Conservation (phyloP, 1,284 basidiomycete species). For the Paramarasmius palmivorus region DNA sequence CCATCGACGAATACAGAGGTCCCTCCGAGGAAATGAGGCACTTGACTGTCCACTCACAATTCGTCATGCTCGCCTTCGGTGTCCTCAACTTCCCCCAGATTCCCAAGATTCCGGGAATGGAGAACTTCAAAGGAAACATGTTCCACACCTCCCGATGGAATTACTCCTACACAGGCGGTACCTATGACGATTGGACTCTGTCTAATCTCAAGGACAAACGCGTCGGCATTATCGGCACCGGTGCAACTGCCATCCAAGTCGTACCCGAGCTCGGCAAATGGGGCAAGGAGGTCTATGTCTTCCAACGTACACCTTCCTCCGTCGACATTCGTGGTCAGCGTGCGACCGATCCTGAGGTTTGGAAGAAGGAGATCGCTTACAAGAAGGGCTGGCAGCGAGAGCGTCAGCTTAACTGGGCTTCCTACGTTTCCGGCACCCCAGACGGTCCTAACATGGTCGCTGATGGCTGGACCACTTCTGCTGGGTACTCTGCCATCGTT, state of each 20-base stretch:
- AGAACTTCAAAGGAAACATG: slow-evolving; percentile 14
- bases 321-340: slow-evolving; percentile 20
- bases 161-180: slow-evolving; percentile 17
- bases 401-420: slow-evolving; percentile 12
- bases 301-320: slow-evolving; percentile 20
- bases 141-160: slow-evolving; percentile 23
- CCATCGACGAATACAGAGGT: slow-evolving; percentile 10
- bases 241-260: slow-evolving; percentile 19
- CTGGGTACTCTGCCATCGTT: slow-evolving; percentile 11
- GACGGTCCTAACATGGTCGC: slow-evolving; percentile 7
- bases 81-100: slow-evolving; percentile 16
- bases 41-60: slow-evolving; percentile 13
- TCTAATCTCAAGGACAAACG: slow-evolving; percentile 16
- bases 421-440: neutral
- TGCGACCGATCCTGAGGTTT: slow-evolving; percentile 4
- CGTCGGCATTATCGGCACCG: slow-evolving; percentile 20
- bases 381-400: slow-evolving; percentile 13
- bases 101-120: slow-evolving; percentile 15
- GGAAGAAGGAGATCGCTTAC: slow-evolving; percentile 11
- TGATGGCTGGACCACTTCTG: slow-evolving; percentile 13
- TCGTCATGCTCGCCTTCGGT: slow-evolving; percentile 11
- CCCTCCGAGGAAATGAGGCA: slow-evolving; percentile 4
- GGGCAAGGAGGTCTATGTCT: slow-evolving; percentile 19
- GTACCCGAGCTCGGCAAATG: slow-evolving; percentile 19
- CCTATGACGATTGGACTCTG: neutral